Conservation (phyloP, 2,329 filamentous ascomycete species). For the Ascochyta pisi region DNA sequence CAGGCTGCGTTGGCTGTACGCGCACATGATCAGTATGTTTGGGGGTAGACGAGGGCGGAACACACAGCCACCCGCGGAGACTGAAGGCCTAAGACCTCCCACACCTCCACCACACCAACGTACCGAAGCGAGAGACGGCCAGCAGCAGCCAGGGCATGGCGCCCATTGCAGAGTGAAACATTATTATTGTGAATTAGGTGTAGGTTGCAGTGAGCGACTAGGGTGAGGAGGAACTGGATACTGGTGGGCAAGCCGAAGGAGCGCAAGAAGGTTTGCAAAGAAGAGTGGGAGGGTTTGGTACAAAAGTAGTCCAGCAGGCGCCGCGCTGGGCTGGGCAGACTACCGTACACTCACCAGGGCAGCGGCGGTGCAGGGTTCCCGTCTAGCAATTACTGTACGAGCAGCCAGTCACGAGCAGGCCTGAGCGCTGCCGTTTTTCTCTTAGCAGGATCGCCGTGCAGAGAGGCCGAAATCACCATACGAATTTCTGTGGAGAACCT, state of each 20-base stretch:
- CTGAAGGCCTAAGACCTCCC: not conserved
- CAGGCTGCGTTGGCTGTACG: constrained; percentile 59
- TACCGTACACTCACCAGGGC: not conserved
- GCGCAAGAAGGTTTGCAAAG: constrained; percentile 19
- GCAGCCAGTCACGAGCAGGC: constrained; percentile 15
- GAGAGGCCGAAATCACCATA: constrained; percentile 31
- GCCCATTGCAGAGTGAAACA: constrained; percentile 29
- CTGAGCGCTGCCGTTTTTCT: constrained; percentile 18
- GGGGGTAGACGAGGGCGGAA: not conserved
- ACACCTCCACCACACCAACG: constrained; percentile 18
- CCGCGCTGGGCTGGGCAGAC: constrained; percentile 13
- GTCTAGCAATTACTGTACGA: constrained; percentile 19
- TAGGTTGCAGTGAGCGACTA: constrained; percentile 30
- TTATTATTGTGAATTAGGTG: constrained; percentile 23
- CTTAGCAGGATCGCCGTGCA: constrained; percentile 16
- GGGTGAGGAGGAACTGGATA: constrained; percentile 18
- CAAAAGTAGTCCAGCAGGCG: constrained; percentile 10
- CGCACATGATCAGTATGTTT: constrained; percentile 18
- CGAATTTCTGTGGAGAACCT: constrained; percentile 29
- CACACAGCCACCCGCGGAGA: not conserved
- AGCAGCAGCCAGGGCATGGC: constrained; percentile 40
- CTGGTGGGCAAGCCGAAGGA: constrained; percentile 24
- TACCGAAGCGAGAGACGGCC: constrained; percentile 40
- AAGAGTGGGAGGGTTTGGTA: constrained; percentile 16
- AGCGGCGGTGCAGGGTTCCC: constrained; percentile 15